phyloP scores from a whole-genome alignment of 2,329 filamentous ascomycete species.

The Chaetomium sp. region DNA sequence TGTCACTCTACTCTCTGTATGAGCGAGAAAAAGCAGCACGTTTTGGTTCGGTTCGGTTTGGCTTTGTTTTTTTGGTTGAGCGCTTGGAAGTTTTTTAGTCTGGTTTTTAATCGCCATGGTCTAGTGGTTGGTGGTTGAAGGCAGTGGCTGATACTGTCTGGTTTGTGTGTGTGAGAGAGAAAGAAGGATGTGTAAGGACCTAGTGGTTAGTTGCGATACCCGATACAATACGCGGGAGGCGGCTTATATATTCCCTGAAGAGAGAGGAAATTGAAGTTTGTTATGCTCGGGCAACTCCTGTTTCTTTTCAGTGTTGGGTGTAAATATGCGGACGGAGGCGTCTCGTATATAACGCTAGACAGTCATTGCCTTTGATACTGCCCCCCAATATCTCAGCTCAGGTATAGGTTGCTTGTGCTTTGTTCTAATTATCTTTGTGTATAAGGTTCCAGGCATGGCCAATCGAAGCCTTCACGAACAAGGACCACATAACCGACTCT shows the following conservation, averaged over 20 bases:
- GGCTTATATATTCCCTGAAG: background rate
- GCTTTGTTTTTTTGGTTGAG: background rate
- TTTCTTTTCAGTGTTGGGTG: background rate
- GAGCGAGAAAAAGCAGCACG: background rate
- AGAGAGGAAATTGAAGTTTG: background rate
- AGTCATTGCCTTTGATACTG: background rate
- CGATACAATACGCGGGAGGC: background rate
- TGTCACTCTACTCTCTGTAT: background rate
- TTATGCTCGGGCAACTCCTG: background rate
- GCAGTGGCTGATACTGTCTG: background rate
- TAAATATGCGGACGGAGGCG: background rate
- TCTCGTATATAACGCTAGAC: background rate
- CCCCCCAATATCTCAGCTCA: too few relatives aligned
- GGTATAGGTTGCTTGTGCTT: too few relatives aligned
- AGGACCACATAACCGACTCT: too few relatives aligned
- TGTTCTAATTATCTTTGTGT: too few relatives aligned
- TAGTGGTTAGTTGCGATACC: conserved; percentile 10
- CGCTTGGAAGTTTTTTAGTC: background rate
- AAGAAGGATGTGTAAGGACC: background rate
- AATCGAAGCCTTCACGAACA: too few relatives aligned
- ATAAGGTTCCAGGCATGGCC: too few relatives aligned
- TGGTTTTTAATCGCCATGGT: conserved; percentile 1
- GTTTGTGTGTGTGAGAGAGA: background rate
- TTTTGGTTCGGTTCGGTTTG: background rate
- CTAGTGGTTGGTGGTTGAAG: background rate